Conservation (phyloP, 495 filamentous ascomycete genomes). For the Penicillium dipodomyicola region DNA sequence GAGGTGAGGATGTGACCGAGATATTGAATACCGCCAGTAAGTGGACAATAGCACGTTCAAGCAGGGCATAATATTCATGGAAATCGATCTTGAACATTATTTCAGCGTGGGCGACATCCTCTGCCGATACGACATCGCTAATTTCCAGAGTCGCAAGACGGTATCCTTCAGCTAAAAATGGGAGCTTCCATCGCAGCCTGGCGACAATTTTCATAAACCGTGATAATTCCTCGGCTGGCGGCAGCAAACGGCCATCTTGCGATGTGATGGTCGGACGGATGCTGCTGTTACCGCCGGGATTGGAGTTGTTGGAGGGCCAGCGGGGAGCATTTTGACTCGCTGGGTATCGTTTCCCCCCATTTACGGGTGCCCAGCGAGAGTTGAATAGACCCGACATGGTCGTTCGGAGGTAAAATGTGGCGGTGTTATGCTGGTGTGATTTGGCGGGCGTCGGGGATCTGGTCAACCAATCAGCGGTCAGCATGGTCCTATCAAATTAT, state of each 20-base stretch:
- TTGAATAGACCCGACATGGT: slow-evolving; percentile 29
- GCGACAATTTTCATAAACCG: slow-evolving; percentile 57
- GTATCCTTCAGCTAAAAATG: slow-evolving; percentile 55
- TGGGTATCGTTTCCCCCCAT: slow-evolving; percentile 4
- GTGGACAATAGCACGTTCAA: slow-evolving; percentile 63
- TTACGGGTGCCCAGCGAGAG: slow-evolving; percentile 33
- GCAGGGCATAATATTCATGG: slow-evolving; percentile 65
- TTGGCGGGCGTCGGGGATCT: background rate
- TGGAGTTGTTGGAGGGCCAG: background rate
- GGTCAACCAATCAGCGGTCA: slow-evolving; percentile 1
- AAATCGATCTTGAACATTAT: slow-evolving; percentile 72
- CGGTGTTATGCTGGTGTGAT: background rate
- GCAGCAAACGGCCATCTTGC: slow-evolving; percentile 14
- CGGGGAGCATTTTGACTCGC: background rate
- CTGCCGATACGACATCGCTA: slow-evolving; percentile 5
- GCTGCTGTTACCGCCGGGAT: slow-evolving; percentile 10
- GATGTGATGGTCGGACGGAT: slow-evolving; percentile 15
- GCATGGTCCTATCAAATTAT: background rate
- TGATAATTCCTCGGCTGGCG: slow-evolving; percentile 44
- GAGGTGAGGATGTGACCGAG: slow-evolving; percentile 29
- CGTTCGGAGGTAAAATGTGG: background rate
- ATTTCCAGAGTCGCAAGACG: slow-evolving; percentile 38
- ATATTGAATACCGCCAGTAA: slow-evolving; percentile 58
- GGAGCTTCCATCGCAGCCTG: slow-evolving; percentile 59
- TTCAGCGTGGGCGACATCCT: slow-evolving; percentile 42